phyloP scores from a whole-genome alignment of 495 filamentous ascomycete genomes.

The Penicillium coprophilum region DNA sequence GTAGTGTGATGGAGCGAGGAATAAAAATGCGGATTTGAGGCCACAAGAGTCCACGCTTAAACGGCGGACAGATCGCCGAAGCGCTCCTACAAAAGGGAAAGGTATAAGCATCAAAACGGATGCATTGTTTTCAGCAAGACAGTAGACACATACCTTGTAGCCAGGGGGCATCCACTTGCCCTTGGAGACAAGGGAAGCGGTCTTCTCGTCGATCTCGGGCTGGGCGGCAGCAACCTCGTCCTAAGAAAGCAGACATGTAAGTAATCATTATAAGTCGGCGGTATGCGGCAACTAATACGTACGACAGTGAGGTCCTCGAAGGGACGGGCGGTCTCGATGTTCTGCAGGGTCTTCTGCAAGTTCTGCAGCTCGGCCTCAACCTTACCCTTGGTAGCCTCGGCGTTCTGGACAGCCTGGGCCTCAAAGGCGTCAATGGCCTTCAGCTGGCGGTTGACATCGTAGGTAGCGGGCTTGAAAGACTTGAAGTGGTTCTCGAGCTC shows the following conservation, averaged over 20 bases:
- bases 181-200: slow-evolving; percentile 86
- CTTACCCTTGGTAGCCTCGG: slow-evolving; percentile 89
- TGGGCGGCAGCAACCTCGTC: slow-evolving; percentile 91
- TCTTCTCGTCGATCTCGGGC: slow-evolving; percentile 95
- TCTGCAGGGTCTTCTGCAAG: slow-evolving; percentile 88
- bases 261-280: slow-evolving; percentile 8
- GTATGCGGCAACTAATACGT: slow-evolving; percentile 46
- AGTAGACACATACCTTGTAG: slow-evolving; percentile 81
- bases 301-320: slow-evolving; percentile 98
- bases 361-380: slow-evolving; percentile 91
- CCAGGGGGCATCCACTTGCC: slow-evolving; percentile 96
- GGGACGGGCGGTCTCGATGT: slow-evolving; percentile 93
- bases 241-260: slow-evolving; percentile 45
- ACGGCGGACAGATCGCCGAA: slow-evolving; percentile 94
- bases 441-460: slow-evolving; percentile 87
- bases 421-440: slow-evolving; percentile 98
- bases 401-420: slow-evolving; percentile 93
- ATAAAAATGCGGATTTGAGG: slow-evolving; percentile 31
- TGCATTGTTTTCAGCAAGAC: background rate
- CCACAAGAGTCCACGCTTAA: slow-evolving; percentile 53
- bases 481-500: slow-evolving; percentile 95
- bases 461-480: slow-evolving; percentile 83
- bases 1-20: slow-evolving; percentile 41
- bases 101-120: background rate
- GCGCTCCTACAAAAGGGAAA: slow-evolving; percentile 68